A percentile compares a stretch with the other conserved stretches of the same genome.
Conservation (phyloP, 176 grass and related monocot genomes). For the Triticum turgidum region DNA sequence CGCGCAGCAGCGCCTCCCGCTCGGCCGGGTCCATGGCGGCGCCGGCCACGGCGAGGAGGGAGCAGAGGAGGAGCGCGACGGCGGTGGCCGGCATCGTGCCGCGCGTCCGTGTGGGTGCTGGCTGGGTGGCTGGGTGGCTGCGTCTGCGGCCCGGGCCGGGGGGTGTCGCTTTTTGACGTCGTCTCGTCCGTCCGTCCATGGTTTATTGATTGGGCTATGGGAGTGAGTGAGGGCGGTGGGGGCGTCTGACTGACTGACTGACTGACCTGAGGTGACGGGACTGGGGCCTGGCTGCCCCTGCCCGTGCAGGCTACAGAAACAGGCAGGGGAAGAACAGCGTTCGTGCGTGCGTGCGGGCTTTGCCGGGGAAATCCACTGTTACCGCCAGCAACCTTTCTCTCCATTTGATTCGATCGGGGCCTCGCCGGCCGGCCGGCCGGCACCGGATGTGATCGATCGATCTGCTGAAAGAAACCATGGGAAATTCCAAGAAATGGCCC, state of each 20-base stretch:
- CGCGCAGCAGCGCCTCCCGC: constrained; percentile 63
- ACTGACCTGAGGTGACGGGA: background rate
- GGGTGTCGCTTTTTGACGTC: constrained; percentile 30
- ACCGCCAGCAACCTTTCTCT: background rate
- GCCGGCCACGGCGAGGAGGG: constrained; percentile 33
- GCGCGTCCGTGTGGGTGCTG: background rate
- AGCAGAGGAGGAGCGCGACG: background rate
- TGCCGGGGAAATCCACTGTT: background rate
- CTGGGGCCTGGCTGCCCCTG: background rate
- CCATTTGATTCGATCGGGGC: background rate
- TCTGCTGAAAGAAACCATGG: background rate
- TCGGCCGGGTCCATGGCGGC: constrained; percentile 63
- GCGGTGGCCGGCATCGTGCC: constrained; percentile 16
- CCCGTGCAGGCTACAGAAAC: background rate
- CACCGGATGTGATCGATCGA: background rate
- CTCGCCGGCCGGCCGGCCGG: no score
- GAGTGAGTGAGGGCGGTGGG: background rate
- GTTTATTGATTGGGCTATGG: background rate
- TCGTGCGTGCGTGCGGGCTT: background rate
- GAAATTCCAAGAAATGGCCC: no score
- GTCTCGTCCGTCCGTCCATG: background rate
- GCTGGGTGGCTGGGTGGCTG: background rate
- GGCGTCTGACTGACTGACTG: background rate
- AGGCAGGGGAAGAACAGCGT: background rate
- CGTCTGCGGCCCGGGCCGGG: background rate